Conservation (phyloP, 257 asterid species). For the Nicotiana obtusifolia region DNA sequence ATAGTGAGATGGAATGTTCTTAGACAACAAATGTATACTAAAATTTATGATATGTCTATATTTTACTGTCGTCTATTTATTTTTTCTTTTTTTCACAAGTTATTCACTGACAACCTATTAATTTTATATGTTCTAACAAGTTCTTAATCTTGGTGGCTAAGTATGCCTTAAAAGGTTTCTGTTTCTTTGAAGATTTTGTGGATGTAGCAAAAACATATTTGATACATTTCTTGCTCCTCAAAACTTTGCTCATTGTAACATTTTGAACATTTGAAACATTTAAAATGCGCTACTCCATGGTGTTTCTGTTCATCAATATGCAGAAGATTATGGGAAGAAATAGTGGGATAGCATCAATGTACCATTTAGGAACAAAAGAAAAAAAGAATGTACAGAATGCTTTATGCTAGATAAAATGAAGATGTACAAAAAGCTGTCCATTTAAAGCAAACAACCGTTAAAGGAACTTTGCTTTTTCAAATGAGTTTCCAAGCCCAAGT, state of each 20-base stretch:
- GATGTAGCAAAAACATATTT: neutral
- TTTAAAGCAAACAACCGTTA: too few relatives aligned
- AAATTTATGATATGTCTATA: neutral
- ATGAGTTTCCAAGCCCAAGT: too few relatives aligned
- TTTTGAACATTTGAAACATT: neutral
- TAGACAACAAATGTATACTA: neutral
- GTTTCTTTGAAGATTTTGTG: neutral
- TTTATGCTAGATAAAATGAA: neutral
- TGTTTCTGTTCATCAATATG: neutral
- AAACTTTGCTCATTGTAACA: neutral
- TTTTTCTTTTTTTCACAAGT: neutral
- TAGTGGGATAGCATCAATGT: neutral
- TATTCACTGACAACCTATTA: neutral
- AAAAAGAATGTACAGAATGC: neutral
- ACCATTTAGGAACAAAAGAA: neutral
- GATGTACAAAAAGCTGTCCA: too few relatives aligned
- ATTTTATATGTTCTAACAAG: neutral
- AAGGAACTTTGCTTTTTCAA: too few relatives aligned
- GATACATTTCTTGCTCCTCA: neutral
- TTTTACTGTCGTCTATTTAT: neutral
- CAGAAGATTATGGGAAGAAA: neutral
- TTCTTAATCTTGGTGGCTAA: neutral
- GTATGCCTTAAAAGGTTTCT: neutral
- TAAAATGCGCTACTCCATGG: neutral
- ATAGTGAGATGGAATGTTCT: neutral